Evolutionary conservation across 495 filamentous ascomycete species (phyloP).

Genomic region (Trichoderma virens): DNA sequence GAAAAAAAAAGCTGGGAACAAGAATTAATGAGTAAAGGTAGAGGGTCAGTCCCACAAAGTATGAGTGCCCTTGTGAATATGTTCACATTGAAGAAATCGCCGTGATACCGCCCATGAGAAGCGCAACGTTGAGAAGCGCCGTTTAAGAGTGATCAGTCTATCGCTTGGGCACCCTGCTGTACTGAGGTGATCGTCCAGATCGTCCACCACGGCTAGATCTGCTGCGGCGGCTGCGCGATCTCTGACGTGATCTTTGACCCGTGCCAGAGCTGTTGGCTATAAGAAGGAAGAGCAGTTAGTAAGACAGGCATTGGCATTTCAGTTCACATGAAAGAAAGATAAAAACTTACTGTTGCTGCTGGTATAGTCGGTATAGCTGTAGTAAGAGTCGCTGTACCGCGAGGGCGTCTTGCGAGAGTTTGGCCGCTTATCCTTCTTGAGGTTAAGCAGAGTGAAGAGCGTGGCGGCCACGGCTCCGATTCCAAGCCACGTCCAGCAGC

Average conservation of each 20-base stretch:
- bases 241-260: constrained; percentile 19
- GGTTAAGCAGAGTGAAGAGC: constrained; percentile 64
- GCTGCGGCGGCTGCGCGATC: constrained; percentile 19
- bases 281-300: neutral
- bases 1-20: neutral
- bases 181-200: neutral
- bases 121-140: neutral
- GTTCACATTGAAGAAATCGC: neutral
- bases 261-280: constrained; percentile 39
- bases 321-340: constrained; percentile 10
- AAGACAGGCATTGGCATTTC: neutral
- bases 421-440: constrained; percentile 55
- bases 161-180: neutral
- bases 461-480: constrained; percentile 57
- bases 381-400: constrained; percentile 42
- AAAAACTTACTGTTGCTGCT: constrained; percentile 41
- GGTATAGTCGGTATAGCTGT: constrained; percentile 36
- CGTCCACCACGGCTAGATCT: neutral
- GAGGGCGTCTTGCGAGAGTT: constrained; percentile 35
- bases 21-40: neutral
- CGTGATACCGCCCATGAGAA: neutral
- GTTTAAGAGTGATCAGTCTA: constrained; percentile 2
- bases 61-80: neutral
- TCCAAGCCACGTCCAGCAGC: constrained; percentile 39
- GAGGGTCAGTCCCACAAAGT: neutral